Percentiles rank a stretch among this genome's conserved stretches.
These are phyloP conservation scores for Nevesoporus exiguus DNA, from an alignment of 768 basidiomycete species.

Conservation along the genomic window DNA sequence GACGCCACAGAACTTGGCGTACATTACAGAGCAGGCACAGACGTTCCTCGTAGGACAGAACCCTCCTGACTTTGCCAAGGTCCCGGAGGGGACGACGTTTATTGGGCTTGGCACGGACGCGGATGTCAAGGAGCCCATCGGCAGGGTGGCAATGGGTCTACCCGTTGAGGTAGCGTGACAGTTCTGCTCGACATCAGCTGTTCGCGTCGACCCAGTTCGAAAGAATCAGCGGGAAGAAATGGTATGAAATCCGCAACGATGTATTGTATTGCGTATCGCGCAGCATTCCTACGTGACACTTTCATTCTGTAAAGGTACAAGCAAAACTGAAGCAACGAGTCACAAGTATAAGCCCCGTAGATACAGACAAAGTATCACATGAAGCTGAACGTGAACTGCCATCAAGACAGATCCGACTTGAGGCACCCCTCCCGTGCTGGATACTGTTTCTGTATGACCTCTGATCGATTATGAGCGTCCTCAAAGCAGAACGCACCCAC, in stretches of 20 bases:
- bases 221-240: too few species aligned
- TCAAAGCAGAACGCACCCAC: background rate
- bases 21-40: conserved; percentile 60
- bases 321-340: too few species aligned
- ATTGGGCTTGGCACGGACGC: conserved; percentile 37
- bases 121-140: conserved; percentile 36
- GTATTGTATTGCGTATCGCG: too few species aligned
- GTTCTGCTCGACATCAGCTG: background rate
- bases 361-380: too few species aligned
- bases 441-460: background rate
- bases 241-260: too few species aligned
- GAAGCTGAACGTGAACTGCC: background rate
- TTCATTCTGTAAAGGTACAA: too few species aligned
- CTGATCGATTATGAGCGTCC: background rate
- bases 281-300: too few species aligned
- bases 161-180: conserved; percentile 12
- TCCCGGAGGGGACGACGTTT: conserved; percentile 39
- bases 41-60: conserved; percentile 56
- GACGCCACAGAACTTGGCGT: conserved; percentile 58
- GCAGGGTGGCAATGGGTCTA: conserved; percentile 45
- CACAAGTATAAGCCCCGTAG: too few species aligned
- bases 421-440: background rate
- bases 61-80: conserved; percentile 69
- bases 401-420: background rate
- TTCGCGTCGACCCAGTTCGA: too few species aligned